Conservation (phyloP, 2,329 filamentous ascomycete genomes). For the Gaeumannomyces tritici region DNA sequence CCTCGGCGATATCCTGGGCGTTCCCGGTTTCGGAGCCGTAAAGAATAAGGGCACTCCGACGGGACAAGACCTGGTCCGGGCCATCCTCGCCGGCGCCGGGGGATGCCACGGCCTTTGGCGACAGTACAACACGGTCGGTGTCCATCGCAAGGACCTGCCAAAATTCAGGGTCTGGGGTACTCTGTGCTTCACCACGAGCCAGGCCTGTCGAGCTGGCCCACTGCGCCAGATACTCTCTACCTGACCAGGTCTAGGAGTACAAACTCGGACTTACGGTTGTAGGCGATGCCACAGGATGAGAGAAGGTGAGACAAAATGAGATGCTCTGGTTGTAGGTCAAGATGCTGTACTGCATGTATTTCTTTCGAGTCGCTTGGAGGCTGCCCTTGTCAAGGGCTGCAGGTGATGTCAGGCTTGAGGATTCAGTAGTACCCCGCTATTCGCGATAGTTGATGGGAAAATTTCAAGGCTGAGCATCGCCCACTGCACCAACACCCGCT, state of each 20-base stretch:
- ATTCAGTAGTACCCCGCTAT: not conserved
- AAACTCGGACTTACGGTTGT: no score
- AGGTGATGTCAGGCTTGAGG: no score
- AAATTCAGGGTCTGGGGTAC: not conserved
- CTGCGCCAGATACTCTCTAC: not conserved
- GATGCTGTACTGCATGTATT: not conserved
- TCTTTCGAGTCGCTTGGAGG: not conserved
- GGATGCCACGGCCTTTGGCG: not conserved
- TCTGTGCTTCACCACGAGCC: not conserved
- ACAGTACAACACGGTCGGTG: not conserved
- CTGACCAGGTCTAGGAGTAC: no score
- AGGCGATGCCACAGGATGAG: no score
- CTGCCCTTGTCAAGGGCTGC: not conserved
- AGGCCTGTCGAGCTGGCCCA: not conserved
- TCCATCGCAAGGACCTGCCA: not conserved
- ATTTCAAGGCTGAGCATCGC: no score
- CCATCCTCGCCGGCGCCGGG: not conserved
- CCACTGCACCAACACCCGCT: no score
- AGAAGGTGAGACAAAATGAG: no score
- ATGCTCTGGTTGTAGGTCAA: not conserved
- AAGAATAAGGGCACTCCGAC: constrained; percentile 54
- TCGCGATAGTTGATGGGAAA: not conserved
- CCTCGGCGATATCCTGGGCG: constrained; percentile 81
- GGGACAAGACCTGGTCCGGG: not conserved
- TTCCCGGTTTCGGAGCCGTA: constrained; percentile 97